Base-by-base conservation (phyloP, 1,284 basidiomycete genomes). In the Sphagnurus paluster region DNA sequence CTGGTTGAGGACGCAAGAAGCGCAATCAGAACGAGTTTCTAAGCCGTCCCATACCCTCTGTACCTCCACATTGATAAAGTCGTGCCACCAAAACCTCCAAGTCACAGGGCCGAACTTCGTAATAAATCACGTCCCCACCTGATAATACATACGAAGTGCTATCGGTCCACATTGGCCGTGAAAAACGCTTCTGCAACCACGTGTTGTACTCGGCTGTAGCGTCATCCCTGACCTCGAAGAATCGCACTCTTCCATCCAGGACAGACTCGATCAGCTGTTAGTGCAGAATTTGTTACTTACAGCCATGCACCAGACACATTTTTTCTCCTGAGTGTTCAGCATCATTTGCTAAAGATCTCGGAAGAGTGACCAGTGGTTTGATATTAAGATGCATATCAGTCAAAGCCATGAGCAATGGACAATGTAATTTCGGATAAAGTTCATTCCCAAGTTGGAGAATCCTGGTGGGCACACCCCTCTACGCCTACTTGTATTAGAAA, bases 321-420 rank as follows among this genome's bases (percentile, higher is more conserved):
- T 48, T 43, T 28, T 14, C 32, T 48, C 42, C 36, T 34, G 46
- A 60, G 53, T 38, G 74, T 75, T 69, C 78, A 74, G 19, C 68
- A 66, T 59, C 80, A 78, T 53, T 77, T 67, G 45, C 66, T 69
- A 56, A 77, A 80, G 36, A 79, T 67, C 26, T 76, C 66, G 17
- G 77, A 79, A 13, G 72, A 73, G 52, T 79, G 77, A 13, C 76
- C 76, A 11, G 75, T 69, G 54, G 79, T 80, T 4, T 76, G 77
- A 4, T n/a, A n/a, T n/a, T n/a, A n/a, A n/a, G n/a, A n/a, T n/a
- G n/a, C n/a, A n/a, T n/a, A n/a, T n/a, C n/a, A n/a, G n/a, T n/a
- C n/a, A n/a, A n/a, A n/a, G n/a, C n/a, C n/a, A n/a, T n/a, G n/a
- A n/a, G n/a, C n/a, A n/a, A n/a, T n/a, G n/a, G n/a, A n/a, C n/a